Evolutionary conservation across 139 green algal species (phyloP).

Genomic region (Auxenochlorella pyrenoidosa): DNA sequence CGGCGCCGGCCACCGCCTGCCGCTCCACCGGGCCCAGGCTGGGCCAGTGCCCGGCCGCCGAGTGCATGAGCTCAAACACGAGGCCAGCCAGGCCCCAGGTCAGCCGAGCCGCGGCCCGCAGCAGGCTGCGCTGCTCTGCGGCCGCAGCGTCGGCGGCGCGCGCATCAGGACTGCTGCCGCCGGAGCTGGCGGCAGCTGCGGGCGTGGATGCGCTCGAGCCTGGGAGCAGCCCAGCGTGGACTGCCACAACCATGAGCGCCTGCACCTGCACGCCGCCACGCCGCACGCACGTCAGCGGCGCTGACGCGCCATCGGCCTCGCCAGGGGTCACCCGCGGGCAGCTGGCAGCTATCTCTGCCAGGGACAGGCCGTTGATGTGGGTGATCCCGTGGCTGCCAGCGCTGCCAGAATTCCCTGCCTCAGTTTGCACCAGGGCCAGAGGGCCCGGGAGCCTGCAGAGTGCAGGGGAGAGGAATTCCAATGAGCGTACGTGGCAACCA

Average conservation of each 20-base stretch:
- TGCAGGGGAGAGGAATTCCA: no score
- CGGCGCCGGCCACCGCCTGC: constrained; percentile 13
- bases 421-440: constrained; percentile 4
- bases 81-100: constrained; percentile 28
- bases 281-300: not conserved
- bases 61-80: constrained; percentile 26
- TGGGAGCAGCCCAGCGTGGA: constrained; percentile 2
- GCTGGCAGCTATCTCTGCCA: not conserved
- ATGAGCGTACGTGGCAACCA: no score
- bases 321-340: not conserved
- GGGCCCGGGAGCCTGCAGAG: constrained; percentile 22
- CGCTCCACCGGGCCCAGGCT: constrained; percentile 2
- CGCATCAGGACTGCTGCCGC: not conserved
- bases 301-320: not conserved
- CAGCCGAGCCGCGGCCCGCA: constrained; percentile 17
- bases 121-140: constrained; percentile 15
- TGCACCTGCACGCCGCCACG: not conserved
- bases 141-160: not conserved
- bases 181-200: not conserved
- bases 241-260: constrained; percentile 9
- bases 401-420: not conserved
- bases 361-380: constrained; percentile 17
- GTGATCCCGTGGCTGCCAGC: not conserved
- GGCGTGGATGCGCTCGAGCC: not conserved
- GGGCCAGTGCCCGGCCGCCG: constrained; percentile 14